Conservation (phyloP, 1,139 yeast genomes). For the Zygosaccharomyces sapae region DNA sequence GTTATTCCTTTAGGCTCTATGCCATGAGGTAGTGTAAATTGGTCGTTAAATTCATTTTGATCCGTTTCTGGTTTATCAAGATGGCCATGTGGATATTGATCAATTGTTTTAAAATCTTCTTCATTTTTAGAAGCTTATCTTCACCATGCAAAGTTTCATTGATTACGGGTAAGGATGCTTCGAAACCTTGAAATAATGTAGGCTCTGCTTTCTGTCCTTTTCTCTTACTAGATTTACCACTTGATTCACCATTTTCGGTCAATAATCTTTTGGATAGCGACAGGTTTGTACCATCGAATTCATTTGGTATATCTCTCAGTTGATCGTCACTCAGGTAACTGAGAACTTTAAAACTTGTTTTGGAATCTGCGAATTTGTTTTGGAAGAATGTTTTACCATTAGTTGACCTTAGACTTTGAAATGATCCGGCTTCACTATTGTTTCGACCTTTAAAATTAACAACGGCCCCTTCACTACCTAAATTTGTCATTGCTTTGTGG, state of each 20-base stretch:
- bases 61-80: conserved; percentile 9
- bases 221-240: conserved; percentile 10
- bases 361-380: conserved; percentile 32
- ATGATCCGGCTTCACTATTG: conserved; percentile 15
- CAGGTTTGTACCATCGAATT: conserved; percentile 14
- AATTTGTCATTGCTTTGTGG: conserved; percentile 39
- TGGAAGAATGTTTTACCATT: conserved; percentile 34
- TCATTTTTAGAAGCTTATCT: conserved; percentile 17
- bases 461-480: conserved; percentile 22
- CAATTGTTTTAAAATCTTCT: conserved; percentile 2
- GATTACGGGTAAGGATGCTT: conserved; percentile 50
- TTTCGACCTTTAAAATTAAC: conserved; percentile 5
- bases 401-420: conserved; percentile 25
- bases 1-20: conserved; percentile 41
- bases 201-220: conserved; percentile 17
- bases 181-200: conserved; percentile 64
- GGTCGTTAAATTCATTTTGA: conserved; percentile 20
- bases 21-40: conserved; percentile 37
- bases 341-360: conserved; percentile 44
- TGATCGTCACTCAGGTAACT: conserved; percentile 54
- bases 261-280: conserved; percentile 41
- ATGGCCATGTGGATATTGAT: neutral
- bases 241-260: conserved; percentile 19
- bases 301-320: conserved; percentile 49
- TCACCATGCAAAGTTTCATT: conserved; percentile 38